Evolutionary conservation across 2,329 filamentous ascomycete genomes (phyloP), one percentile per base, ranked within the genome.

Genomic region (Chaetomiaceae sp.): DNA sequence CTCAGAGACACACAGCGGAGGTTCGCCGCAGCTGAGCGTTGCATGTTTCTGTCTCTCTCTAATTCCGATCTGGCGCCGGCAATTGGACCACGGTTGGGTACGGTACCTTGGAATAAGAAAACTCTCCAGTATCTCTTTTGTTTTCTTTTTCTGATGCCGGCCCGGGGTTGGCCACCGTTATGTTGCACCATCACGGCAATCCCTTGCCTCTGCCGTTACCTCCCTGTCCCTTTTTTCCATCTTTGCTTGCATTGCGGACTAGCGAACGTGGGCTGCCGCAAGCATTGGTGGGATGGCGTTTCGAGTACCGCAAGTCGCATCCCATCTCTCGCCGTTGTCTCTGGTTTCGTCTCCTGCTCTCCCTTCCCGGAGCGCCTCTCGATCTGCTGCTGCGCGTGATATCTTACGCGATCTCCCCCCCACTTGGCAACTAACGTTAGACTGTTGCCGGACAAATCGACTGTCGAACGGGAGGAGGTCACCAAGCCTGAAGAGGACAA

Each of bases 1-100:
- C n/a, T 44, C 43, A 42, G 50, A 50, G 38, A 53, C 50, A 46
- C 30, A 27, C 30, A 50, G 35, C 30, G 33, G 43, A 48, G 38
- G 46, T 31, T 52, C 31, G 20, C 27, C 38, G 25, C 40, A 34
- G 50, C 50, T 48, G 50, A 52, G 30, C 25, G 38, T 21, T 21
- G 49, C 43, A 50, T 33, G 10, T 31, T 46, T 21, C 13, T 42
- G 30, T 42, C 17, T 46, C 37, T 42, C 5, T 38, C 38, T 23
- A 27, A 46, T 51, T 23, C 42, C 37, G 41, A 35, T 27, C 42
- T 30, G 42, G 20, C 27, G 42, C 37, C 37, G 31, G 49, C 38
- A 51, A 38, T 46, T 51, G 48, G 35, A 25, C 19, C 27, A 4
- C 30, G 35, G 6, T 27, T 27, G 25, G 25, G 25, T 27, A 50